Percentiles rank a stretch among this genome's conserved stretches.
Evolutionary conservation across 1,284 basidiomycete species (phyloP).

Genomic region (Flammula alnicola): DNA sequence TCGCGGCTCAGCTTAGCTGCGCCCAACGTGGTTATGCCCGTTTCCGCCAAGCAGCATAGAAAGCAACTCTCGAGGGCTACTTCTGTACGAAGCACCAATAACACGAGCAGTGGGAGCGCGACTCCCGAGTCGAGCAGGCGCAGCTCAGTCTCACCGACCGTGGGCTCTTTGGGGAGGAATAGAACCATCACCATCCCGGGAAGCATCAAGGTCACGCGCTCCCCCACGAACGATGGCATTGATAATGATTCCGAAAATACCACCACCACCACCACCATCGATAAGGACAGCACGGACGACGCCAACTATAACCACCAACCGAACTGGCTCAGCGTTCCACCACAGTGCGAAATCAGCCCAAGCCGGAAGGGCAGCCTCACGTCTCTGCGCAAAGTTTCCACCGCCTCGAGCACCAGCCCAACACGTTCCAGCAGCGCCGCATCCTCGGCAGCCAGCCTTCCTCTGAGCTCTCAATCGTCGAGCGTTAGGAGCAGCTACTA

Average conservation of each 20-base stretch:
- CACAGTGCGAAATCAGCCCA: background rate
- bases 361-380: background rate
- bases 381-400: background rate
- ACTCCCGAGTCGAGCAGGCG: background rate
- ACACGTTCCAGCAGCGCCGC: background rate
- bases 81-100: background rate
- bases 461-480: too few species aligned
- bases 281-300: too few species aligned
- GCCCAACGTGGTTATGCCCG: conserved; percentile 47
- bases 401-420: background rate
- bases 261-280: too few species aligned
- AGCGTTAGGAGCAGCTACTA: too few species aligned
- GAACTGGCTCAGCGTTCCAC: background rate
- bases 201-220: too few species aligned
- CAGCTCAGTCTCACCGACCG: conserved; percentile 1
- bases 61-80: conserved; percentile 5
- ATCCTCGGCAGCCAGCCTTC: background rate
- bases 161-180: too few species aligned
- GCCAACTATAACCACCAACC: too few species aligned
- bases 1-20: conserved; percentile 44
- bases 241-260: too few species aligned
- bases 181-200: too few species aligned
- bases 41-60: conserved; percentile 38
- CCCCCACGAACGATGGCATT: too few species aligned
- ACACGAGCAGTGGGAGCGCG: background rate